Percentiles rank a stretch among this genome's conserved stretches.
Conservation (phyloP, 1,139 yeast species). For the Pneumocystis wakefieldiae region DNA sequence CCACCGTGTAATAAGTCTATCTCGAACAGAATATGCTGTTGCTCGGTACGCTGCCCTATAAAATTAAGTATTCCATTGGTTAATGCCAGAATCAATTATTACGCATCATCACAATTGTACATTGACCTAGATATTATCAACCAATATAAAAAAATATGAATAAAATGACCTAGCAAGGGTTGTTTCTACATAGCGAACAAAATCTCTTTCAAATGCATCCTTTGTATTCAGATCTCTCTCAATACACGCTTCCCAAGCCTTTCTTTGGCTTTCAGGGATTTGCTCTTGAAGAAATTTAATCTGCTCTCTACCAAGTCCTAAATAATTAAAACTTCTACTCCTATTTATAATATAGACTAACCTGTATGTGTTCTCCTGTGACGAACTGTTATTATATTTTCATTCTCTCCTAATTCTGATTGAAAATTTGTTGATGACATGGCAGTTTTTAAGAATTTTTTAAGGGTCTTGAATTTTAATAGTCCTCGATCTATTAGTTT, state of each 20-base stretch:
- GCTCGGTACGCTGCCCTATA: slow-evolving; percentile 72
- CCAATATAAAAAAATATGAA: not conserved
- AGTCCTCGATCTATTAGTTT: not conserved
- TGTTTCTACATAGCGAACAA: slow-evolving; percentile 78
- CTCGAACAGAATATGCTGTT: slow-evolving; percentile 62
- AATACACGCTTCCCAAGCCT: not conserved
- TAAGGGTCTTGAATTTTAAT: not conserved
- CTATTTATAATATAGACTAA: not conserved
- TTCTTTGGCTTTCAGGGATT: not conserved
- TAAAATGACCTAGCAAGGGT: slow-evolving; percentile 41
- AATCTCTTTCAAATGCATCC: slow-evolving; percentile 42
- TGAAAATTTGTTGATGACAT: not conserved
- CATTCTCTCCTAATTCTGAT: not conserved
- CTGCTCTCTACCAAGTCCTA: not conserved
- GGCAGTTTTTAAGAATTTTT: not conserved
- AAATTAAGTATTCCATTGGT: not conserved
- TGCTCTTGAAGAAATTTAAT: not conserved
- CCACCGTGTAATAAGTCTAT: slow-evolving; percentile 74
- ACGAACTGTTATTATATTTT: not conserved
- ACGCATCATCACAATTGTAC: slow-evolving; percentile 74
- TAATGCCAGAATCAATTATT: not conserved
- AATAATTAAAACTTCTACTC: not conserved
- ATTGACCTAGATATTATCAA: slow-evolving; percentile 35
- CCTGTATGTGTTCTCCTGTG: not conserved
- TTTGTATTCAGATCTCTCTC: slow-evolving; percentile 32